phyloP scores from a whole-genome alignment of 108 stramenopile genomes.

The Stephanodiscus minutulus region DNA sequence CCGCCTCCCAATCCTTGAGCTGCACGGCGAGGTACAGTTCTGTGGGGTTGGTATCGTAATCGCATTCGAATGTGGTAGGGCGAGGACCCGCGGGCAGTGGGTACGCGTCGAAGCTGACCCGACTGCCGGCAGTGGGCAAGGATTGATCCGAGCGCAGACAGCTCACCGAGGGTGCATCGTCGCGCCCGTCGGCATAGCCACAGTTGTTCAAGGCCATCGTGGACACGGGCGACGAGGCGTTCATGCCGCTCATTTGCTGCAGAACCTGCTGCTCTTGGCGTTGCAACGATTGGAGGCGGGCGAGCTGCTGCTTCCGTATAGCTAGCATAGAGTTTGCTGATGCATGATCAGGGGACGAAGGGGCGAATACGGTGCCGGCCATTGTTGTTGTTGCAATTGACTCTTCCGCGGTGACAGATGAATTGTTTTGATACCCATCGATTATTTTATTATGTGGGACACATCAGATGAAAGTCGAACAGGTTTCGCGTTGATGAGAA shows the following conservation, averaged over 20 bases:
- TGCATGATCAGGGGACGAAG: slow-evolving; percentile 38
- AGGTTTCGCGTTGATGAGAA: too few relatives aligned
- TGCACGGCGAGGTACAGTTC: slow-evolving; percentile 73
- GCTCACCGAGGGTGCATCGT: slow-evolving; percentile 8
- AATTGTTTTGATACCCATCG: too few relatives aligned
- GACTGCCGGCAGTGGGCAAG: not conserved
- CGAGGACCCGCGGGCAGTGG: slow-evolving; percentile 4
- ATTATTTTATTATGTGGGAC: too few relatives aligned
- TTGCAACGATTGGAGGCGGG: slow-evolving; percentile 45
- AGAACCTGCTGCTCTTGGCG: slow-evolving; percentile 45
- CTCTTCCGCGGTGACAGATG: too few relatives aligned
- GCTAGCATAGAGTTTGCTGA: slow-evolving; percentile 27
- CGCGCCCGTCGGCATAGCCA: not conserved
- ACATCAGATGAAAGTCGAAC: too few relatives aligned
- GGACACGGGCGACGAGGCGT: slow-evolving; percentile 8
- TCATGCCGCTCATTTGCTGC: slow-evolving; percentile 26
- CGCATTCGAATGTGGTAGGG: slow-evolving; percentile 53
- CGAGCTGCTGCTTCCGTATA: slow-evolving; percentile 47
- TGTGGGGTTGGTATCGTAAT: slow-evolving; percentile 80
- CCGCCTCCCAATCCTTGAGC: slow-evolving; percentile 73
- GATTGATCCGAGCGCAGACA: not conserved
- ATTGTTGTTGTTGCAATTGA: not conserved
- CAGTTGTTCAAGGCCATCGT: not conserved
- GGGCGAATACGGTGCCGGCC: slow-evolving; percentile 29
- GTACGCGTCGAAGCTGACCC: slow-evolving; percentile 5